Conservation (phyloP, 2,329 filamentous ascomycete genomes). For the Bipolaris victoriae region DNA sequence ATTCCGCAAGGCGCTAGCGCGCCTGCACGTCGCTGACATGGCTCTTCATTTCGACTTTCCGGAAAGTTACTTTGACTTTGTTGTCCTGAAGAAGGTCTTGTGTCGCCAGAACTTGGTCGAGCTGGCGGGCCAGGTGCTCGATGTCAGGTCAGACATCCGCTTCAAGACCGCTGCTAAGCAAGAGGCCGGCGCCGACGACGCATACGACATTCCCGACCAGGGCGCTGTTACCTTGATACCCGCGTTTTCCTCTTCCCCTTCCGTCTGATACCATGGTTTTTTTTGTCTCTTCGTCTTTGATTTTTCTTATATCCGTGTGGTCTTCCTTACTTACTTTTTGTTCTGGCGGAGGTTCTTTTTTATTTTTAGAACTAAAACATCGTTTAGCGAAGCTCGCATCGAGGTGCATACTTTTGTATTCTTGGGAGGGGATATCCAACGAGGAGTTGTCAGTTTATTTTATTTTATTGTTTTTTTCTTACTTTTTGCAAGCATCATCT, state of each 20-base stretch:
- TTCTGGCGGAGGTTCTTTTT: not conserved
- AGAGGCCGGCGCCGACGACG: not conserved
- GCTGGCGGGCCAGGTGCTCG: constrained; percentile 38
- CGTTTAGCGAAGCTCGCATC: too few relatives aligned
- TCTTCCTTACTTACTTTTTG: not conserved
- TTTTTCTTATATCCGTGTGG: not conserved
- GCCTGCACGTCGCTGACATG: constrained; percentile 18
- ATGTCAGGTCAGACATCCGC: constrained; percentile 36
- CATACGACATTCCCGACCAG: not conserved
- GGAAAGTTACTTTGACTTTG: constrained; percentile 36
- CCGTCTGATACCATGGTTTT: not conserved
- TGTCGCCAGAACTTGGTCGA: constrained; percentile 28
- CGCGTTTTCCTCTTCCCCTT: not conserved
- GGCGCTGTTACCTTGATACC: constrained; percentile 11
- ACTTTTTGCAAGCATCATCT: too few relatives aligned
- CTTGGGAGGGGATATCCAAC: too few relatives aligned
- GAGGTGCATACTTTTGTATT: too few relatives aligned
- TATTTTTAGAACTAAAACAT: too few relatives aligned
- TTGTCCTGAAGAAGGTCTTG: constrained; percentile 21
- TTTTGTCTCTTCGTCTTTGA: not conserved
- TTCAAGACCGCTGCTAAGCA: constrained; percentile 24
- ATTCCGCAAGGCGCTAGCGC: constrained; percentile 26
- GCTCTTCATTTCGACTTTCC: constrained; percentile 37
- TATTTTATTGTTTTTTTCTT: too few relatives aligned
- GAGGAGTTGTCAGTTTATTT: too few relatives aligned